phyloP scores from a whole-genome alignment of 169 alveolate genomes.

The Eimeria tenella region DNA sequence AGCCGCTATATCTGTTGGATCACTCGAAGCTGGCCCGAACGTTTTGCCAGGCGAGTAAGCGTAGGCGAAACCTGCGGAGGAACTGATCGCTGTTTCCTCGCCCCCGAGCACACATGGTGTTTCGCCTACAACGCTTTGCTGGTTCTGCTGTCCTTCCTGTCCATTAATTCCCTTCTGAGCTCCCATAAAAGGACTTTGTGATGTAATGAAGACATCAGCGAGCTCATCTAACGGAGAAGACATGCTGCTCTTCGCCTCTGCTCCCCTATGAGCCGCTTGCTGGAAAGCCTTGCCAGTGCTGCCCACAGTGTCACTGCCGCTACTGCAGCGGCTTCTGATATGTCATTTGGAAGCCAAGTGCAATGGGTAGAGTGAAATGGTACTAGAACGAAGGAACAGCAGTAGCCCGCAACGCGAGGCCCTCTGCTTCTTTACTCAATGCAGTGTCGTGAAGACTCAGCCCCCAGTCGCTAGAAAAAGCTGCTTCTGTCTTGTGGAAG shows the following conservation, averaged over 20 bases:
- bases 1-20: background rate
- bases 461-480: no score
- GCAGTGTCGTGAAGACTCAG: background rate
- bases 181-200: background rate
- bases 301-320: background rate
- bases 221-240: slow-evolving; percentile 7
- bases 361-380: no score
- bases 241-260: slow-evolving; percentile 4
- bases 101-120: background rate
- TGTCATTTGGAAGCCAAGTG: background rate
- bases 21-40: no score
- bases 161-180: background rate
- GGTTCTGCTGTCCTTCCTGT: background rate
- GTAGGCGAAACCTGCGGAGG: no score
- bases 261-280: slow-evolving; percentile 7
- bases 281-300: background rate
- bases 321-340: background rate
- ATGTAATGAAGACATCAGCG: background rate
- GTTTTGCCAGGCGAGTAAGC: no score
- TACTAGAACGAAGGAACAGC: background rate
- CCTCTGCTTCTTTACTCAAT: background rate
- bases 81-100: background rate
- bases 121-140: background rate
- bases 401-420: background rate
- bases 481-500: no score